Evolutionary conservation across 2,329 filamentous ascomycete genomes (phyloP).

Genomic region (Aspergillus calidoustus): DNA sequence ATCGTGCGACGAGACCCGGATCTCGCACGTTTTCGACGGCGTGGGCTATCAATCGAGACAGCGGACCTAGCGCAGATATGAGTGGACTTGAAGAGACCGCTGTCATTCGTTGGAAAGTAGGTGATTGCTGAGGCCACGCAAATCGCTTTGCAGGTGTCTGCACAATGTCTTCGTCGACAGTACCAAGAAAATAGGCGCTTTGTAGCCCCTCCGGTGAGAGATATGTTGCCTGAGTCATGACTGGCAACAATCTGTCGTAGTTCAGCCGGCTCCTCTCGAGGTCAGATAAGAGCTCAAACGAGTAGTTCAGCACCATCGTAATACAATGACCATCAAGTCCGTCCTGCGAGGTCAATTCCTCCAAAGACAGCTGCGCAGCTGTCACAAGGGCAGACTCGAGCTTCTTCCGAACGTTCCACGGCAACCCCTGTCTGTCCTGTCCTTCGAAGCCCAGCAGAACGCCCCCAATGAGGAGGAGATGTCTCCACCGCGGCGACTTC

Average conservation of each 20-base stretch:
- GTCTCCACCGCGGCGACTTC: constrained; percentile 74
- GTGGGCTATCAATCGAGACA: constrained; percentile 67
- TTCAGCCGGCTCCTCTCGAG: constrained; percentile 63
- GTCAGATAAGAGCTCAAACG: constrained; percentile 72
- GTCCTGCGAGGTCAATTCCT: constrained; percentile 57
- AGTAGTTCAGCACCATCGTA: constrained; percentile 74
- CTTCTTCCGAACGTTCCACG: constrained; percentile 65
- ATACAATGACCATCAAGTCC: constrained; percentile 59
- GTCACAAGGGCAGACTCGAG: constrained; percentile 75
- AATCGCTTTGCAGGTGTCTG: constrained; percentile 61
- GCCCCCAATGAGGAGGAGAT: constrained; percentile 78
- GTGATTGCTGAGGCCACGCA: constrained; percentile 66
- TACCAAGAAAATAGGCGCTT: constrained; percentile 73
- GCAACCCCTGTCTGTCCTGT: constrained; percentile 66
- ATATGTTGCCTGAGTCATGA: constrained; percentile 69
- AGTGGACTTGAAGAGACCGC: constrained; percentile 62
- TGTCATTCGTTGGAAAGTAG: constrained; percentile 62
- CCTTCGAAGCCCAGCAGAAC: constrained; percentile 76
- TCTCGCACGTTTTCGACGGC: constrained; percentile 62
- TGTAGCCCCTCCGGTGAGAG: constrained; percentile 74
- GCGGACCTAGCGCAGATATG: constrained; percentile 63
- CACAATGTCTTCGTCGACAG: constrained; percentile 69
- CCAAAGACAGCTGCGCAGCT: constrained; percentile 75
- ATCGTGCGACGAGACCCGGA: constrained; percentile 44
- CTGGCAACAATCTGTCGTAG: constrained; percentile 71